Conservation (phyloP, 163 green algal species). For the Dunaliella salina region DNA sequence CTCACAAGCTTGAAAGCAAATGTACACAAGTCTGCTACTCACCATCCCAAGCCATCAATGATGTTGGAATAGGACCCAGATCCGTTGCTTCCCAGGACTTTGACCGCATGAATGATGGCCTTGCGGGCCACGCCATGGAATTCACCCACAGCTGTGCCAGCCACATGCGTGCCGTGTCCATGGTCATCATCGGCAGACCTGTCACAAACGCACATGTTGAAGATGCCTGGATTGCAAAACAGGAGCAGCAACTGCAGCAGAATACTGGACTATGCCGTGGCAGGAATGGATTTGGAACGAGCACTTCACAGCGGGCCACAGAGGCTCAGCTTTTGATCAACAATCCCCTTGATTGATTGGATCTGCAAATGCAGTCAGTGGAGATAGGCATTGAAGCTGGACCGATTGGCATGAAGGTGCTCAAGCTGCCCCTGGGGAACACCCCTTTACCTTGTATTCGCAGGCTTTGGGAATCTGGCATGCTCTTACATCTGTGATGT, state of each 20-base stretch:
- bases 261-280: too few relatives aligned
- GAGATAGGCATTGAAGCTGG: too few relatives aligned
- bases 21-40: too few relatives aligned
- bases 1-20: too few relatives aligned
- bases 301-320: not conserved
- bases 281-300: not conserved
- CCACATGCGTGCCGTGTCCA: slow-evolving; percentile 26
- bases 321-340: not conserved
- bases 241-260: too few relatives aligned
- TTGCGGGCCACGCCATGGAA: slow-evolving; percentile 36
- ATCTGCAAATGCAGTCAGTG: too few relatives aligned
- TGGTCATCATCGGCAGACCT: slow-evolving; percentile 24
- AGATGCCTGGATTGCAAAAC: too few relatives aligned
- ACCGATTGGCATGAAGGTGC: too few relatives aligned
- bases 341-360: not conserved
- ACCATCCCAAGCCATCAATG: slow-evolving; percentile 44
- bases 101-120: slow-evolving; percentile 44
- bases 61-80: slow-evolving; percentile 42
- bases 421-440: too few relatives aligned
- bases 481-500: too few relatives aligned
- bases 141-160: slow-evolving; percentile 32
- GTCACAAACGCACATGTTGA: slow-evolving; percentile 3
- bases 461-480: too few relatives aligned
- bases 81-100: slow-evolving; percentile 35
- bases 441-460: too few relatives aligned